Conservation (phyloP, 768 basidiomycete genomes). For the Leccinum truebloodii region DNA sequence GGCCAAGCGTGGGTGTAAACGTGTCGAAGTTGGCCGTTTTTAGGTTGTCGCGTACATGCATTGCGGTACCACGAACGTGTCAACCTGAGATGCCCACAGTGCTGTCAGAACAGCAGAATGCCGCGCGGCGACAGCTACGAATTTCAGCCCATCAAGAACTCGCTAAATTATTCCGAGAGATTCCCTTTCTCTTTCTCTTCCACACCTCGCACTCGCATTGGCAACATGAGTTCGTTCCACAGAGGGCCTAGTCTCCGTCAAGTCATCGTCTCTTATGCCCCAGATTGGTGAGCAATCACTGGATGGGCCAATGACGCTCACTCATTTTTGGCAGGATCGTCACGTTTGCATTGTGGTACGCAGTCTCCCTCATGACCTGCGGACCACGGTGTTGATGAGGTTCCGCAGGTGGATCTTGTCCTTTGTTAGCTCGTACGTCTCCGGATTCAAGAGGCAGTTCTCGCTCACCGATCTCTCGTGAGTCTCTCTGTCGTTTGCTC, state of each 20-base stretch:
- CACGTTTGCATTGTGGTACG: slow-evolving; percentile 64
- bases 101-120: too few relatives aligned
- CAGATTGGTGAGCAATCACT: slow-evolving; percentile 62
- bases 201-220: not conserved
- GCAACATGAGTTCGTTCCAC: slow-evolving; percentile 12
- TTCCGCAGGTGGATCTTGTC: slow-evolving; percentile 53
- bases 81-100: not conserved
- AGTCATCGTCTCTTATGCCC: slow-evolving; percentile 54
- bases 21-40: too few relatives aligned
- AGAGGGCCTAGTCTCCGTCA: slow-evolving; percentile 20
- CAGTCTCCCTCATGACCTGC: not conserved
- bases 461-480: slow-evolving; percentile 76
- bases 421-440: slow-evolving; percentile 51
- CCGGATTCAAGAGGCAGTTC: slow-evolving; percentile 77
- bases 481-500: slow-evolving; percentile 28
- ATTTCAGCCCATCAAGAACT: not conserved
- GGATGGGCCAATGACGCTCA: not conserved
- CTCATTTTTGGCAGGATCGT: slow-evolving; percentile 53
- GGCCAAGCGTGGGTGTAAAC: too few relatives aligned
- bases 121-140: not conserved
- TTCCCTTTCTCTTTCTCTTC: not conserved
- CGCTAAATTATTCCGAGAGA: too few relatives aligned
- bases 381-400: not conserved
- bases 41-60: too few relatives aligned
- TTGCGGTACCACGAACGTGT: not conserved